A percentile compares a stretch with the other conserved stretches of the same genome.
phyloP scores from a whole-genome alignment of 2,329 filamentous ascomycete species.

The Phaeomoniella chlamydospora region DNA sequence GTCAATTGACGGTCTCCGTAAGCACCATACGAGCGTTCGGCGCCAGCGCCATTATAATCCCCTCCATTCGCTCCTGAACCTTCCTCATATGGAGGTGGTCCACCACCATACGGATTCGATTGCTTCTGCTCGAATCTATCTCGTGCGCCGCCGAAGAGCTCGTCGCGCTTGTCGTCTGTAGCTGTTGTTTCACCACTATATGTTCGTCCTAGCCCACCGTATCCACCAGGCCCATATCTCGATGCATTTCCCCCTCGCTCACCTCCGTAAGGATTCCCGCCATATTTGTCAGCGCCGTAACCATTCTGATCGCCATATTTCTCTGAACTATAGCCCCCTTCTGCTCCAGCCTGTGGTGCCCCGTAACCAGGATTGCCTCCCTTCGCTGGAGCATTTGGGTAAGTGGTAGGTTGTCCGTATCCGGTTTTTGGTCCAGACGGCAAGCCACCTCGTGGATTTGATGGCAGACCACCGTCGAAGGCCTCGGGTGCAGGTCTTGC shows the following conservation, averaged over 20 bases:
- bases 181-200: slow-evolving; percentile 34
- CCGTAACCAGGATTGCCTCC: slow-evolving; percentile 12
- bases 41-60: slow-evolving; percentile 18
- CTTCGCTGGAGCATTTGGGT: slow-evolving; percentile 4
- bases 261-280: slow-evolving; percentile 25
- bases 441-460: slow-evolving; percentile 8
- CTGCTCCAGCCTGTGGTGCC: slow-evolving; percentile 12
- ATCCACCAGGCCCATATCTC: slow-evolving; percentile 32
- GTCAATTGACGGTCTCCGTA: slow-evolving; percentile 66
- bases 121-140: slow-evolving; percentile 32
- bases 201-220: slow-evolving; percentile 38
- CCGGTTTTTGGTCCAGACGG: slow-evolving; percentile 7
- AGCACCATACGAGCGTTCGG: slow-evolving; percentile 25
- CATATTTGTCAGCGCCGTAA: slow-evolving; percentile 39
- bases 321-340: slow-evolving; percentile 23
- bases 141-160: slow-evolving; percentile 43
- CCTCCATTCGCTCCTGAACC: slow-evolving; percentile 12
- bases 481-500: slow-evolving; percentile 19
- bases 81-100: slow-evolving; percentile 19
- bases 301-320: slow-evolving; percentile 29
- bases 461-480: slow-evolving; percentile 14
- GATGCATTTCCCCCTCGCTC: slow-evolving; percentile 18
- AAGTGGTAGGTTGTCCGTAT: slow-evolving; percentile 2
- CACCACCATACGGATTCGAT: slow-evolving; percentile 13
- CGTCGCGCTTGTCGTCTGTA: slow-evolving; percentile 39